Conservation (phyloP, 2,329 filamentous ascomycete genomes). For the Seiridium cupressi region DNA sequence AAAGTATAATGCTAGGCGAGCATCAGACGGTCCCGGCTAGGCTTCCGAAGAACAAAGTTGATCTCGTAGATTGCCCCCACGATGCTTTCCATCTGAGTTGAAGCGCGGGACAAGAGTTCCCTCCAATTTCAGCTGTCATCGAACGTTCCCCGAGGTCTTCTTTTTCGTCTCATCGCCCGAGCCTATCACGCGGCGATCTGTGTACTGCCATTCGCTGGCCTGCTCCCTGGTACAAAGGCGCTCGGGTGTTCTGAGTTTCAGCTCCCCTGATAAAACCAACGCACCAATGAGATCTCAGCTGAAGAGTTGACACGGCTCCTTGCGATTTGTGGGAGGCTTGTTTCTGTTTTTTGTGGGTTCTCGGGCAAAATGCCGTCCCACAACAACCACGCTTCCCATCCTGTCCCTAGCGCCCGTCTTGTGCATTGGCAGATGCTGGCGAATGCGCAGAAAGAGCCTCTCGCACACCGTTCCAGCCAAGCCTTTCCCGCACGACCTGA, state of each 20-base stretch:
- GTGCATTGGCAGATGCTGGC: background rate
- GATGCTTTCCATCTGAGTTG: background rate
- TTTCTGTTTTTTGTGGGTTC: background rate
- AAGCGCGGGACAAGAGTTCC: background rate
- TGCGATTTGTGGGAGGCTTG: slow-evolving; percentile 2
- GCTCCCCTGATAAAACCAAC: background rate
- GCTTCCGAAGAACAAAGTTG: background rate
- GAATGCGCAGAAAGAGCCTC: background rate
- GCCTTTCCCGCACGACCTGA: background rate
- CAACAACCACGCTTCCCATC: background rate
- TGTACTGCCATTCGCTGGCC: background rate
- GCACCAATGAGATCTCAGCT: background rate
- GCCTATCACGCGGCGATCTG: background rate
- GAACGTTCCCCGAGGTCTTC: background rate
- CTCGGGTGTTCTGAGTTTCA: slow-evolving; percentile 1
- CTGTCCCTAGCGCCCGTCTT: background rate
- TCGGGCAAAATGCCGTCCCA: background rate
- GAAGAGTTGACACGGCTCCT: background rate
- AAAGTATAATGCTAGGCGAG: background rate
- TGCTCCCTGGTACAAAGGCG: background rate
- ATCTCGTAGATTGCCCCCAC: background rate
- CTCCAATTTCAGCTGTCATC: background rate
- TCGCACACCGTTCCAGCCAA: slow-evolving; percentile 2
- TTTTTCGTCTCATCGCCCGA: background rate
- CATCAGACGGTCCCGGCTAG: background rate